phyloP scores from a whole-genome alignment of 352 stramenopile species.

The Blastocystis sp. region DNA sequence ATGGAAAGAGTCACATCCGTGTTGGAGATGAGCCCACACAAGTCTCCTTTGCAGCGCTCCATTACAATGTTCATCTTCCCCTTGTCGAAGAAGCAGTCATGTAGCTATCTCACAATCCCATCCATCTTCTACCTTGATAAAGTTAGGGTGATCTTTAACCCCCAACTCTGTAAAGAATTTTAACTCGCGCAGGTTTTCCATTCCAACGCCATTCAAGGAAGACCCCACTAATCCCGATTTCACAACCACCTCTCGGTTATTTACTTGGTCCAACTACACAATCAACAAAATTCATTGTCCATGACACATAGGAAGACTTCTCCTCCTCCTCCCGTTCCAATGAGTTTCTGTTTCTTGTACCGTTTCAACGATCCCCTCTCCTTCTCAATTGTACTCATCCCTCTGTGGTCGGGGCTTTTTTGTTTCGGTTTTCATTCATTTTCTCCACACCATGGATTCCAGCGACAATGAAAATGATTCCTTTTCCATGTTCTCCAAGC shows the following conservation, averaged over 20 bases:
- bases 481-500: slow-evolving; percentile 50
- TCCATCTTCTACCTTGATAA: background rate
- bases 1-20: slow-evolving; percentile 7
- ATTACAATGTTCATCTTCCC: slow-evolving; percentile 6
- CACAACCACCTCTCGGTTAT: slow-evolving; percentile 22
- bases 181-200: slow-evolving; percentile 49
- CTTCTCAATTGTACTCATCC: background rate
- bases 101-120: background rate
- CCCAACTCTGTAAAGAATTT: slow-evolving; percentile 36
- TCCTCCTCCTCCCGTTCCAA: slow-evolving; percentile 42
- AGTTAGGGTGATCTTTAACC: slow-evolving; percentile 11
- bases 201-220: slow-evolving; percentile 2
- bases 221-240: background rate
- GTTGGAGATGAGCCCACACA: slow-evolving; percentile 7
- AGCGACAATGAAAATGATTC: background rate
- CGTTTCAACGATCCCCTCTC: background rate
- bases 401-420: too few species aligned
- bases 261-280: background rate
- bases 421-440: background rate
- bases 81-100: slow-evolving; percentile 40
- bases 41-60: slow-evolving; percentile 8
- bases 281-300: background rate
- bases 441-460: background rate
- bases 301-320: background rate
- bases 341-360: slow-evolving; percentile 8